A percentile compares a stretch with the other conserved stretches of the same genome.
These are phyloP conservation scores for Talaromyces nanjingensis DNA, from an alignment of 495 filamentous ascomycete species.

Conservation along the genomic window DNA sequence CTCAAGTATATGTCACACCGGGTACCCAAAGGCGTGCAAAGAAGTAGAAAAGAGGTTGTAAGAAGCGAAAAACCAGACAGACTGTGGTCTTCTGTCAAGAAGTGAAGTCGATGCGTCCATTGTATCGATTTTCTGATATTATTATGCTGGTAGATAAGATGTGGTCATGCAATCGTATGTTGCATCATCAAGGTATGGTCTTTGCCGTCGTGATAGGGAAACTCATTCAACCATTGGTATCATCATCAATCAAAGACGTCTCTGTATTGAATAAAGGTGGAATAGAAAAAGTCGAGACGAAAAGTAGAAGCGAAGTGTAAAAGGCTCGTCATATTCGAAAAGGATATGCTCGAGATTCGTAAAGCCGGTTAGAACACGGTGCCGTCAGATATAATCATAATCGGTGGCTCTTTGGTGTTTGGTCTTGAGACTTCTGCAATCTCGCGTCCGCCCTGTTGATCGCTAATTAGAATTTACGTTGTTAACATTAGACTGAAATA, in stretches of 20 bases:
- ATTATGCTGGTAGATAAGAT: neutral
- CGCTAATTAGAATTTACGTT: constrained; percentile 22
- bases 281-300: constrained; percentile 15
- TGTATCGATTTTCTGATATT: neutral
- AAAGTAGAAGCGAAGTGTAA: neutral
- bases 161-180: neutral
- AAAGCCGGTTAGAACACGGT: constrained; percentile 75
- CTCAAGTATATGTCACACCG: neutral
- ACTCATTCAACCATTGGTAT: neutral
- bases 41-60: neutral
- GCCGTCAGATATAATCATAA: constrained; percentile 92
- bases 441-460: constrained; percentile 77
- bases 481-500: neutral
- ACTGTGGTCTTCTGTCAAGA: neutral
- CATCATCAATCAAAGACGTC: neutral
- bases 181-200: neutral
- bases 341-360: neutral
- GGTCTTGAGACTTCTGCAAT: constrained; percentile 92
- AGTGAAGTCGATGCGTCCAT: neutral
- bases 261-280: neutral
- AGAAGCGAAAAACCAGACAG: neutral
- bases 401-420: constrained; percentile 94
- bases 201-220: neutral
- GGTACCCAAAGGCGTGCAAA: neutral
- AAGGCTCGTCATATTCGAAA: neutral